phyloP scores from a whole-genome alignment of 306 rosid genomes.

The Vigna unguiculata region DNA sequence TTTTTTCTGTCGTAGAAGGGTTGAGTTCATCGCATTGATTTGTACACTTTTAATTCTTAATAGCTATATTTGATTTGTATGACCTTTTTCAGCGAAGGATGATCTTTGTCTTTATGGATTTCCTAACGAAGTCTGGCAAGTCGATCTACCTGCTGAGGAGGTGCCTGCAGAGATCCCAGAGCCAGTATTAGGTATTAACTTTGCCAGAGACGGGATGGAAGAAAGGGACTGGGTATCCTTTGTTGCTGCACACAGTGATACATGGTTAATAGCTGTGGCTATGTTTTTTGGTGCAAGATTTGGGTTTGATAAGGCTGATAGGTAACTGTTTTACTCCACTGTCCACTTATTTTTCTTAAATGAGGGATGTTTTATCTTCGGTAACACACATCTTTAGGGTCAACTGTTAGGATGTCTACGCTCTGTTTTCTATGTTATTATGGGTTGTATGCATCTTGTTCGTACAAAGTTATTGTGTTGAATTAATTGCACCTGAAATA shows the following conservation, averaged over 20 bases:
- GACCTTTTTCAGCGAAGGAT: slow-evolving; percentile 62
- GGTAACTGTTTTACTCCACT: slow-evolving; percentile 48
- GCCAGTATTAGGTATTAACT: slow-evolving; percentile 80
- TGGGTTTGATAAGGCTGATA: slow-evolving; percentile 71
- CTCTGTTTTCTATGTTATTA: no score
- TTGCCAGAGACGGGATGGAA: slow-evolving; percentile 70
- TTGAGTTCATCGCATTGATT: no score
- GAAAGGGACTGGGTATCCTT: slow-evolving; percentile 74
- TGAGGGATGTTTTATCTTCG: no score
- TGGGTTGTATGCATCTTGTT: no score
- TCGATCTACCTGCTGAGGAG: slow-evolving; percentile 70
- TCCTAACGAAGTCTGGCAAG: slow-evolving; percentile 80
- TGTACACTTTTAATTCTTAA: no score
- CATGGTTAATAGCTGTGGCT: slow-evolving; percentile 76
- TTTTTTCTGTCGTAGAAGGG: no score
- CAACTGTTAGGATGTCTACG: no score
- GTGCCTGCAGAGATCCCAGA: slow-evolving; percentile 84
- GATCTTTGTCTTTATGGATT: slow-evolving; percentile 83
- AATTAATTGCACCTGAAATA: no score
- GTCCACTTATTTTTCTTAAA: no score
- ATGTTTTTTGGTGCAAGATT: slow-evolving; percentile 71
- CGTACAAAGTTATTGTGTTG: no score
- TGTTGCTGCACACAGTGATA: slow-evolving; percentile 82
- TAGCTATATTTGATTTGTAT: background rate
- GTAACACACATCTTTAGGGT: no score